These are phyloP conservation scores for Lachancea sp. DNA, from an alignment of 805 yeast genomes.

Conservation along the genomic window DNA sequence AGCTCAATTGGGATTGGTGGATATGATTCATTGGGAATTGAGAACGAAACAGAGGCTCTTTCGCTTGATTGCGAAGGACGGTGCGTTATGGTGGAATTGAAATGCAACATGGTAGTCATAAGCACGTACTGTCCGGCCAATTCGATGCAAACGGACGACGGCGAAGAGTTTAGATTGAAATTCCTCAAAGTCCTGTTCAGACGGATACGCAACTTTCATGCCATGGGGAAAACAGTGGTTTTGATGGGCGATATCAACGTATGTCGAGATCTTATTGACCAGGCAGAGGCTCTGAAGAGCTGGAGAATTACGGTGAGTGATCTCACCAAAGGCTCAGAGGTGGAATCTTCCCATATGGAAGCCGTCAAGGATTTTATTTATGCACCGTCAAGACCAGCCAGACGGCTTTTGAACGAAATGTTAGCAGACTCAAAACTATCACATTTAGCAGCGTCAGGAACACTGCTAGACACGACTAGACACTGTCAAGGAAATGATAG, in stretches of 20 bases:
- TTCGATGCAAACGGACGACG: constrained; percentile 64
- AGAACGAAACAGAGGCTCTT: constrained; percentile 35
- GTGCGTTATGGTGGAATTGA: constrained; percentile 66
- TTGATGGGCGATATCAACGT: constrained; percentile 89
- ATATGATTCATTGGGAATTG: constrained; percentile 38
- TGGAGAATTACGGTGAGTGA: constrained; percentile 27
- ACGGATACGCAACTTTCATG: constrained; percentile 52
- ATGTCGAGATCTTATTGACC: constrained; percentile 71
- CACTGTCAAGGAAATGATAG: constrained; percentile 45
- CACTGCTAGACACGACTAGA: constrained; percentile 56
- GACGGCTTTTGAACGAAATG: constrained; percentile 43
- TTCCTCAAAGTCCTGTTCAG: constrained; percentile 56
- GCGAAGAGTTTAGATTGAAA: constrained; percentile 47
- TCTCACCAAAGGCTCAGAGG: constrained; percentile 33
- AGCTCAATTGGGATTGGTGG: constrained; percentile 55
- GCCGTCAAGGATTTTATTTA: constrained; percentile 34
- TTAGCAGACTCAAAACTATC: constrained; percentile 32
- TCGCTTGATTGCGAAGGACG: constrained; percentile 81
- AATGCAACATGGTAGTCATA: constrained; percentile 53
- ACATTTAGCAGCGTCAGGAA: constrained; percentile 34
- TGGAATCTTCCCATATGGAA: constrained; percentile 24
- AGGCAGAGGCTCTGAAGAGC: constrained; percentile 55
- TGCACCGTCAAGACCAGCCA: constrained; percentile 35
- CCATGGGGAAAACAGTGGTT: constrained; percentile 59
- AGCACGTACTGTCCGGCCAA: constrained; percentile 89